phyloP scores from a whole-genome alignment of 2,329 filamentous ascomycete genomes.

The Pestalotiopsis sp. region DNA sequence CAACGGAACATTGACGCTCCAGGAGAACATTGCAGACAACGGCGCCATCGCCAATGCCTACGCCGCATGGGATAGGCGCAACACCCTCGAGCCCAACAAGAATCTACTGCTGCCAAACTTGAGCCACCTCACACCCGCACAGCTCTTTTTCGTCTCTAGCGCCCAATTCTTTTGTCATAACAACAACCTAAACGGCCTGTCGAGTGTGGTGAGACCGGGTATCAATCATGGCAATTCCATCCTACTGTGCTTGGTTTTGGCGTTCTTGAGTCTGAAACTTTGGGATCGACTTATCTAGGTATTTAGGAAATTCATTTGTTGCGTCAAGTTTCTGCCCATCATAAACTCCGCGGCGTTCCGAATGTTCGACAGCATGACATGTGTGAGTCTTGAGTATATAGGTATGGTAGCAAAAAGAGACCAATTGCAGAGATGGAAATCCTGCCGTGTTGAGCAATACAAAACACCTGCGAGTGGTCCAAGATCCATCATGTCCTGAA shows the following conservation, averaged over 20 bases:
- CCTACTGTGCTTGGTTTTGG: not conserved
- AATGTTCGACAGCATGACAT: too few species aligned
- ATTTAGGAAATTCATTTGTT: too few species aligned
- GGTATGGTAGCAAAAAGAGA: too few species aligned
- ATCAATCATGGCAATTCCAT: not conserved
- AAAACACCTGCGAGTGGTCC: too few species aligned
- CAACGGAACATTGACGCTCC: slow-evolving; percentile 64
- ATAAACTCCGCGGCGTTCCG: too few species aligned
- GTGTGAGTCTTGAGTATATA: too few species aligned
- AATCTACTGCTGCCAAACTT: slow-evolving; percentile 58
- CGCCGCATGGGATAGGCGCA: slow-evolving; percentile 65
- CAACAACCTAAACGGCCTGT: not conserved
- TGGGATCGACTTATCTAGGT: not conserved
- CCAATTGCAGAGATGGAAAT: too few species aligned
- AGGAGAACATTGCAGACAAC: slow-evolving; percentile 74
- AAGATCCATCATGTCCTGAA: not conserved
- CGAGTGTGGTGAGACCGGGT: not conserved
- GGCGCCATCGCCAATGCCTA: slow-evolving; percentile 67
- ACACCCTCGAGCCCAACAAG: slow-evolving; percentile 51
- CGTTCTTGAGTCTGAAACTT: not conserved
- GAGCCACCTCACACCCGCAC: slow-evolving; percentile 64
- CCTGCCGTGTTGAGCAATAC: too few species aligned
- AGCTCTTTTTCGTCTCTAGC: slow-evolving; percentile 71
- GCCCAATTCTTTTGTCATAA: slow-evolving; percentile 61
- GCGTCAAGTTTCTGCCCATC: too few species aligned